These are phyloP conservation scores for Hericium rajendrae DNA, from an alignment of 768 basidiomycete genomes.

Conservation along the genomic window DNA sequence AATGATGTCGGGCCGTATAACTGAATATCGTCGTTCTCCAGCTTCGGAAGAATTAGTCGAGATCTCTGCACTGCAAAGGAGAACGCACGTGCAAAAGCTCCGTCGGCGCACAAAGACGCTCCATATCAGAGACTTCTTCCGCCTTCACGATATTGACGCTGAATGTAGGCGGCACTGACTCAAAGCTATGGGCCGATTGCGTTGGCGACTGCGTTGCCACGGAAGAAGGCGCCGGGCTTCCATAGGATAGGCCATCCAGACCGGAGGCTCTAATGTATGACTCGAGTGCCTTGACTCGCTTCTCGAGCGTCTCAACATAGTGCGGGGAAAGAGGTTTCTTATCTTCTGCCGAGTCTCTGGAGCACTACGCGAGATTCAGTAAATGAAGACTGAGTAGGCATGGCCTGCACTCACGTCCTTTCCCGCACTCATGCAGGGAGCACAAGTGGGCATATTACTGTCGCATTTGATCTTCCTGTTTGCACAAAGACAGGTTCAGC, in stretches of 20 bases:
- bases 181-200: background rate
- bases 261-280: constrained; percentile 11
- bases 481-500: background rate
- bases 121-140: constrained; percentile 1
- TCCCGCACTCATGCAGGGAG: background rate
- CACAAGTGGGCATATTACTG: background rate
- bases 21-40: constrained; percentile 1
- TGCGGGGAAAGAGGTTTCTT: constrained; percentile 15
- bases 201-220: background rate
- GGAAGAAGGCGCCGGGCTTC: background rate
- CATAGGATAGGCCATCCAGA: constrained; percentile 1
- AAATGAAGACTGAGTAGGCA: background rate
- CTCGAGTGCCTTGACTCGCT: constrained; percentile 15
- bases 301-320: constrained; percentile 21
- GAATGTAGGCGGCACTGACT: background rate
- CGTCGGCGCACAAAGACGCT: constrained; percentile 5
- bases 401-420: background rate
- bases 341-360: constrained; percentile 23
- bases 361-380: constrained; percentile 13
- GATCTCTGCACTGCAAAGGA: background rate
- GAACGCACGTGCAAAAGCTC: constrained; percentile 4
- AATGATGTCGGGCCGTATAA: constrained; percentile 8
- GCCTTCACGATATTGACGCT: background rate
- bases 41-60: background rate
- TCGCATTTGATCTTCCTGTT: background rate